Percentiles rank a stretch among this genome's conserved stretches.
phyloP scores from a whole-genome alignment of 176 grass and related monocot genomes.

The Cymbopogon citratus region DNA sequence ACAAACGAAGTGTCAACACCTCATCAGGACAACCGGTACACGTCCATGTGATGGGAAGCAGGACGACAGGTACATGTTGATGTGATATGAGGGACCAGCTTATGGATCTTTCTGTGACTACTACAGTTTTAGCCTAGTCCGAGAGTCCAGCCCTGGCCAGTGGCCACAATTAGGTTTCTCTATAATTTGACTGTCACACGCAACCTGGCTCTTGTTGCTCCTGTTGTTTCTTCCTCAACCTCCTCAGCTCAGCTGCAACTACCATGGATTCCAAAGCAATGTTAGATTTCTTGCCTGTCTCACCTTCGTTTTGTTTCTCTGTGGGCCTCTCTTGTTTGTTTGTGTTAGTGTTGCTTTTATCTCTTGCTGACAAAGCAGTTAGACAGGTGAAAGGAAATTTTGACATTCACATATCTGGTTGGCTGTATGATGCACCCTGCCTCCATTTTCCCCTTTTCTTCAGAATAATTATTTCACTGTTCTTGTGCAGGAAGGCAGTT shows the following conservation, averaged over 20 bases:
- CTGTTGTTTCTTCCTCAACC: not conserved
- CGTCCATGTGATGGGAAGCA: not conserved
- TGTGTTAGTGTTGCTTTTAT: not conserved
- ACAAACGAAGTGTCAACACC: not conserved
- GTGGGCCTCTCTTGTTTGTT: not conserved
- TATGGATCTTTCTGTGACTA: not conserved
- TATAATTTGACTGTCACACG: not conserved
- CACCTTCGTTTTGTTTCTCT: not conserved
- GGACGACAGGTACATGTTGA: not conserved
- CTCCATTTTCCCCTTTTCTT: not conserved
- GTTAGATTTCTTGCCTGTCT: conserved; percentile 22
- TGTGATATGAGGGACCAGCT: not conserved
- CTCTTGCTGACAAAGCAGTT: not conserved
- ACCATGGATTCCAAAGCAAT: conserved; percentile 24
- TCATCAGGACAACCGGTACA: not conserved
- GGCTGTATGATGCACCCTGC: not conserved
- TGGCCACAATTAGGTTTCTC: not conserved
- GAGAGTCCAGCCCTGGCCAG: not conserved
- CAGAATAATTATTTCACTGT: not conserved
- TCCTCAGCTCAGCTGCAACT: not conserved
- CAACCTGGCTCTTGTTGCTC: not conserved
- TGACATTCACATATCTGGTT: not conserved
- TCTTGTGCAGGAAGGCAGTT: conserved; percentile 30
- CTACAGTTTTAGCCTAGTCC: not conserved
- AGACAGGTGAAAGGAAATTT: not conserved